These are phyloP conservation scores for Fraxinus sp. DNA, from an alignment of 305 asterid species.

Conservation along the genomic window DNA sequence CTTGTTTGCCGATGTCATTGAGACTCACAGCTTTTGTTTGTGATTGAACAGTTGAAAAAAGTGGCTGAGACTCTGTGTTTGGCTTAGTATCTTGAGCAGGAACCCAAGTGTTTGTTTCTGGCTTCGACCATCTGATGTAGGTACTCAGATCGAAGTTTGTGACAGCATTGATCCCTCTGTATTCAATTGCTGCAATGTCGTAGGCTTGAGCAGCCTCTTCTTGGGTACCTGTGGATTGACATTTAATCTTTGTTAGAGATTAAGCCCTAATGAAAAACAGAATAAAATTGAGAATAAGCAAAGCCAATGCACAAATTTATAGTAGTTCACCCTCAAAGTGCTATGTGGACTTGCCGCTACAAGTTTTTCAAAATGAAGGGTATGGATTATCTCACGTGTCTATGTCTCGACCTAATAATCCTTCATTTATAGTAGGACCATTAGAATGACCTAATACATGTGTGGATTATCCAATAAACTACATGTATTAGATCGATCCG, in stretches of 20 bases:
- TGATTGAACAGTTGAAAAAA: no score
- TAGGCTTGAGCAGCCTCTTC: no score
- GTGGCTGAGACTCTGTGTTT: no score
- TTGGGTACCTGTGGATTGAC: not conserved
- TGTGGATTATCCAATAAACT: not conserved
- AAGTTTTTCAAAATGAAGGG: not conserved
- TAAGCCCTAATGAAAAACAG: not conserved
- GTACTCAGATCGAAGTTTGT: no score
- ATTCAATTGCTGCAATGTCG: no score
- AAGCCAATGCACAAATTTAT: not conserved
- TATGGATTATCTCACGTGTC: not conserved
- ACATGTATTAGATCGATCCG: not conserved
- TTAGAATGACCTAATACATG: not conserved
- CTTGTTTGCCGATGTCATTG: no score
- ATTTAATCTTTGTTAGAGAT: not conserved
- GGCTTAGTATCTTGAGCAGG: no score
- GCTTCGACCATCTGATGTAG: no score
- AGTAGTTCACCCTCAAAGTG: not conserved
- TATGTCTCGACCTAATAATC: not conserved
- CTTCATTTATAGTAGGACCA: not conserved
- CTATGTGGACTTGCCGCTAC: not conserved
- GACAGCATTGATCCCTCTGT: no score
- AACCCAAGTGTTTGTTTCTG: no score
- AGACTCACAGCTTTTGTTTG: no score
- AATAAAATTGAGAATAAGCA: not conserved